phyloP scores from a whole-genome alignment of 257 asterid genomes.

The Parsonsia alboflavescens region DNA sequence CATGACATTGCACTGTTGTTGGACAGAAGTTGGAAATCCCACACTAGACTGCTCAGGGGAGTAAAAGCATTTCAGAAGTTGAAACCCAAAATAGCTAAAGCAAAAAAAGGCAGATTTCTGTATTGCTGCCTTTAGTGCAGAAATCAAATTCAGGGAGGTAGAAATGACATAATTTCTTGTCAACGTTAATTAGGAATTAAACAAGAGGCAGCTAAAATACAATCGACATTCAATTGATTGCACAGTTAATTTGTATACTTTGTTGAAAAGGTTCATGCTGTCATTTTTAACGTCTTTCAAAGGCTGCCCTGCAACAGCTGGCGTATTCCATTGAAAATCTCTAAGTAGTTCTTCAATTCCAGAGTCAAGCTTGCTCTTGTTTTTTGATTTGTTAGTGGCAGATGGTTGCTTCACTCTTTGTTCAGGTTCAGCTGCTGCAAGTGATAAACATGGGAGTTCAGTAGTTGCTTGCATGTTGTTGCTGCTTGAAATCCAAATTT shows the following conservation, averaged over 20 bases:
- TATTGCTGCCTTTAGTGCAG: background rate
- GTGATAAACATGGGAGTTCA: background rate
- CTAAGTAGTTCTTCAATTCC: constrained; percentile 36
- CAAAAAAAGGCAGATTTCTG: background rate
- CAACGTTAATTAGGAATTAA: background rate
- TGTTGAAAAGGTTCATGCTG: constrained; percentile 1
- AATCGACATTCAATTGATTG: background rate
- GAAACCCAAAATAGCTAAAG: background rate
- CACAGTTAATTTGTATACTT: constrained; percentile 10
- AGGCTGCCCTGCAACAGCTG: constrained; percentile 8
- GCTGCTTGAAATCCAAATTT: no score
- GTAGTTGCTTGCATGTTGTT: no score
- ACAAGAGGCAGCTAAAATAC: background rate
- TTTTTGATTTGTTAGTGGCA: constrained; percentile 3
- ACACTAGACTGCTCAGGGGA: background rate
- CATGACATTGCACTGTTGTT: constrained; percentile 2
- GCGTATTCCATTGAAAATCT: constrained; percentile 28
- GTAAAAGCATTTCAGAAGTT: background rate
- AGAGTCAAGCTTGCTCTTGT: constrained; percentile 28
- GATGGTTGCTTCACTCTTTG: constrained; percentile 7
- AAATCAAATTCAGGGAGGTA: background rate
- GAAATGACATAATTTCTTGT: background rate
- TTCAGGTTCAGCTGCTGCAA: constrained; percentile 19
- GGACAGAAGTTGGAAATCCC: background rate
- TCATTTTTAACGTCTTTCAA: constrained; percentile 6